Evolutionary conservation across 78 protist species (phyloP), one percentile per base, ranked within the genome.

Genomic region (Protostelium mycophagum): DNA sequence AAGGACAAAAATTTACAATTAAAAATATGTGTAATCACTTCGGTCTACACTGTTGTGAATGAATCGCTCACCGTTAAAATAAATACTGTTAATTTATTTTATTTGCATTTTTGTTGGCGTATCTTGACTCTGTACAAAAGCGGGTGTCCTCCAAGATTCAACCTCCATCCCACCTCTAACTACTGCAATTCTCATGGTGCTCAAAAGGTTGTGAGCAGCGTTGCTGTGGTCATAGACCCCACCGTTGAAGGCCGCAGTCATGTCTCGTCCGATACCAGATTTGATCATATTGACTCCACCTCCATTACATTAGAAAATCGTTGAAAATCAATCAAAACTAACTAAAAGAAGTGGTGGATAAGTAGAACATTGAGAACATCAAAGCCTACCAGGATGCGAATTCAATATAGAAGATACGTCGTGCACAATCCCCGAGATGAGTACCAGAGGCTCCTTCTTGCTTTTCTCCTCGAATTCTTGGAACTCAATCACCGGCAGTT

Each of bases 181-280:
- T 28, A 39, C 10, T 37, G 93, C 95, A 86, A 85, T 73, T 87
- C 95, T 86, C 9, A 85, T 38, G 10, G 90, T 87, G 89, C 88
- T 91, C 51, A 92, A 63, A 84, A 89, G 86, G 83, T 92, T 92
- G 83, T 91, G 87, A 86, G 95, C 95, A 28, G 95, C 95, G 84
- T 38, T 34, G 23, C 92, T 89, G 84, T 92, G 95, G 38, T 92
- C 51, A 87, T 92, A 92, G 28, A 92, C 95, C 1, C 38, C 10
- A 36, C 92, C 95, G 88, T 89, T 86, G 63, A 92, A 92, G 28
- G 95, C 95, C 35, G 34, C 73, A n/a, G 95, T 89, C 0, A 91
- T 91, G 89, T 92, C 92, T 84, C 90, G 88, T 35, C 95, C 95
- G 73, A 89, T 89, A 23, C 89, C 88, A 36, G 89, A 91, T 34